These are phyloP conservation scores for Diaporthe sp. DNA, from an alignment of 2,329 filamentous ascomycete species.

Conservation along the genomic window DNA sequence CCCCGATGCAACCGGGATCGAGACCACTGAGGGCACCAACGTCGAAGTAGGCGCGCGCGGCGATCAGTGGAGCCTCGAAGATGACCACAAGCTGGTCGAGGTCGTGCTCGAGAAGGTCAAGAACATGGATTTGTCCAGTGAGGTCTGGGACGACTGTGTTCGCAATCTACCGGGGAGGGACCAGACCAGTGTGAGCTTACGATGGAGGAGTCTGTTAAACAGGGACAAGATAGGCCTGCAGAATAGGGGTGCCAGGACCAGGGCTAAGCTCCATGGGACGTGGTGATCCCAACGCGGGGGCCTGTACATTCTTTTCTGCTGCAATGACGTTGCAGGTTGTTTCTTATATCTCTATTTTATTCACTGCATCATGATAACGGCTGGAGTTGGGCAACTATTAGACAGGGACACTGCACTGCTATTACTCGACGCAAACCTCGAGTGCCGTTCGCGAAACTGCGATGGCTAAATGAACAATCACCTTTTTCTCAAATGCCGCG, in stretches of 20 bases:
- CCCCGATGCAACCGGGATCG: not conserved
- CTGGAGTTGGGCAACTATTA: conserved; percentile 28
- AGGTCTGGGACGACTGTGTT: conserved; percentile 78
- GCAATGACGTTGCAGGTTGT: conserved; percentile 14
- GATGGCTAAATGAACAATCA: conserved; percentile 17
- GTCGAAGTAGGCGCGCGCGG: conserved; percentile 61
- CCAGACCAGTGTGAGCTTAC: conserved; percentile 66
- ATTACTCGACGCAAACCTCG: not conserved
- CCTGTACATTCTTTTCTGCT: conserved; percentile 11
- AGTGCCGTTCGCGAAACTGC: not conserved
- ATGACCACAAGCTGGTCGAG: conserved; percentile 76
- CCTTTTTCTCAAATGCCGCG: conserved; percentile 18
- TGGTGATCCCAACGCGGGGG: conserved; percentile 60
- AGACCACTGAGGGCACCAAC: conserved; percentile 49
- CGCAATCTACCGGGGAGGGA: conserved; percentile 71
- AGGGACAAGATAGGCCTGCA: conserved; percentile 73
- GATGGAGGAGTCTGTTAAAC: conserved; percentile 75
- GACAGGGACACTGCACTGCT: conserved; percentile 33
- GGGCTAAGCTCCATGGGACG: conserved; percentile 66
- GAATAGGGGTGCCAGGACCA: conserved; percentile 55
- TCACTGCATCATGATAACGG: conserved; percentile 24
- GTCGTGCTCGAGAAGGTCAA: conserved; percentile 76
- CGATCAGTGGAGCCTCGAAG: conserved; percentile 71
- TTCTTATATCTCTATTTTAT: conserved; percentile 27
- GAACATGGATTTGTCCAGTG: conserved; percentile 63